phyloP scores from a whole-genome alignment of 768 basidiomycete genomes.

The Postia placenta region DNA sequence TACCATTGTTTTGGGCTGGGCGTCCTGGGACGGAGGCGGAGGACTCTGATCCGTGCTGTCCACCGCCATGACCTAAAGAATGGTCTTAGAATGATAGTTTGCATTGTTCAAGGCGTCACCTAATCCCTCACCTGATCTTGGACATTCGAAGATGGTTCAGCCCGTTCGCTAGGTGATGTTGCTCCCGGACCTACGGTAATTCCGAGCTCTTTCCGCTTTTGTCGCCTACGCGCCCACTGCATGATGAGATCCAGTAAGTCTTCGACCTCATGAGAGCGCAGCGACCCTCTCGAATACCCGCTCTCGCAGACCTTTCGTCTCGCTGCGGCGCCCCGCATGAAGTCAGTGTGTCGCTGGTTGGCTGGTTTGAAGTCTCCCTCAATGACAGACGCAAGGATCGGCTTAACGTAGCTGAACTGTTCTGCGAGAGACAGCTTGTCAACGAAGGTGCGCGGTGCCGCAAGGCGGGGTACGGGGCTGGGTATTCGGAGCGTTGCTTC shows the following conservation, averaged over 20 bases:
- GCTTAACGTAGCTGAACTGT: conserved; percentile 64
- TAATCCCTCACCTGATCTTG: neutral
- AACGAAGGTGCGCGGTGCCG: conserved; percentile 36
- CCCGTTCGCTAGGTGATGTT: neutral
- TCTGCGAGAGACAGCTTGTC: conserved; percentile 43
- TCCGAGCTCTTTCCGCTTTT: conserved; percentile 15
- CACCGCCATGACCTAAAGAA: too few relatives aligned
- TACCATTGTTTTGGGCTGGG: too few relatives aligned
- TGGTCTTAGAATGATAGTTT: too few relatives aligned
- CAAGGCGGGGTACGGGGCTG: conserved; percentile 35
- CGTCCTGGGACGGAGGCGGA: too few relatives aligned
- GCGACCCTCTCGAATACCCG: conserved; percentile 30
- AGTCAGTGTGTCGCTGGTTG: conserved; percentile 39
- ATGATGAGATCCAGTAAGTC: conserved; percentile 27
- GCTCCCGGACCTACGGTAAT: neutral
- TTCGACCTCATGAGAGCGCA: conserved; percentile 33
- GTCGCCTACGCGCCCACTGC: conserved; percentile 25
- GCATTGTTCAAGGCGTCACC: neutral
- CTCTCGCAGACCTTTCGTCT: conserved; percentile 32
- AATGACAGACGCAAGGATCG: conserved; percentile 54
- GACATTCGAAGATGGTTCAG: neutral
- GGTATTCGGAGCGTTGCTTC: conserved; percentile 32
- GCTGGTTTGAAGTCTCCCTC: conserved; percentile 52
- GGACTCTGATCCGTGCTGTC: too few relatives aligned
- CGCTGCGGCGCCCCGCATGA: conserved; percentile 51